Base-by-base conservation (phyloP, 768 basidiomycete genomes). In the Tylopilus intermedius region DNA sequence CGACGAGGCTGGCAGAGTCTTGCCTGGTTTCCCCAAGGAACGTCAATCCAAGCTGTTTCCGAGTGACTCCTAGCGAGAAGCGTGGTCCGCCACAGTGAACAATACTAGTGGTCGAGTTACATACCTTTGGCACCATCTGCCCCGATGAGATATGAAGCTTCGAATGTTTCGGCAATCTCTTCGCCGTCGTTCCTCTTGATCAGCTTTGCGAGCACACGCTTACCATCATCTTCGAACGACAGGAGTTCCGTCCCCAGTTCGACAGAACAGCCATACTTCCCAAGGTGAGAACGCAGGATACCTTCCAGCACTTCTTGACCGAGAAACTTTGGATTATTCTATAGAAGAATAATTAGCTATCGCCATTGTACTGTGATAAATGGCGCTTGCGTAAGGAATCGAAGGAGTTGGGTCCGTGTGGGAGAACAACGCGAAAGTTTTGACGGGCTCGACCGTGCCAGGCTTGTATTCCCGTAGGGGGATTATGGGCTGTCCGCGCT, bases 21-120 rank as follows among this genome's bases (percentile, higher is more conserved):
- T 68, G 56, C 7, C 51, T 59, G 0, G 71, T 74, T 53, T 77
- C 68, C 0, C 78, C 78, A 0, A 72, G 51, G 53, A 79, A 79
- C 0, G 63, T 58, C 7, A 79, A 53, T 0, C 74, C 76, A 4
- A 76, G 66, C 38, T 62, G 58, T 50, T 74, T 75, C 21, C 79
- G 65, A 5, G 69, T 68, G 5, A 67, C 40, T 11, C 65, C 75
- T 75, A 32, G 30, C 14, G 22, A 24, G 27, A 3, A 38, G 45
- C 10, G 2, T 18, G 18, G n/a, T 24, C 4, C 10, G 29, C 13
- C 8, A 5, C 35, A 24, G n/a, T 7, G 21, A n/a, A 32, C 3
- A 9, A 24, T 44, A 5, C 29, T 5, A 13, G 5, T 2, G 2
- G 5, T 13, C 18, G 15, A 27, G 13, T 46, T 5, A 56, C 60